Base-by-base conservation (phyloP, 148 eudicot genomes). In the Rhododendron griersonianum region DNA sequence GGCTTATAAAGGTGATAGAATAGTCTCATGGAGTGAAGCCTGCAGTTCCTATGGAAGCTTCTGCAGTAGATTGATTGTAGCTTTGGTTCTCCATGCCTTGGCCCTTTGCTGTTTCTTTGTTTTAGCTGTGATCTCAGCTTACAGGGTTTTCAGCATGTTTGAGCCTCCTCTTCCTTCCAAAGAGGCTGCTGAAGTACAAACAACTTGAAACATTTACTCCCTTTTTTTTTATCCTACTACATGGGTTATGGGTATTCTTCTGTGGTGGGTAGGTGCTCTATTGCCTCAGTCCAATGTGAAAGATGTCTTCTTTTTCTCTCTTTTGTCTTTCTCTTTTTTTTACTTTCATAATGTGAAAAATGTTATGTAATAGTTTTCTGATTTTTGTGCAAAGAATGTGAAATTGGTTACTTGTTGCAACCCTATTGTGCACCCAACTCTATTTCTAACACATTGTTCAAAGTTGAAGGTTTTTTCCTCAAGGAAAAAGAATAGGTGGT, bases 1-100 rank as follows among this genome's bases (percentile, higher is more conserved):
- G 86, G 94, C 93, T 30, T 91, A 91, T 61, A 89, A 91, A 75
- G 99, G 99, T 11, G 96, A 92, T 81, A 90, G 81, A 23, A 55
- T 87, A 79, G 93, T 96, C 3, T 44, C 98, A 65, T 96, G 99
- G 99, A 95, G 99, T 89, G 92, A 92, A 85, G 98, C 94, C n/a
- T 96, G 99, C 90, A 85, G 25, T 77, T 78, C 96, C 35, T 96
- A 91, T 90, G 98, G 95, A 5, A 90, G 81, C 9, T 95, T 96
- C 67, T 96, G 99, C 89, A 87, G n/a, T 30, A 92, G 92, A 79
- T 78, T 96, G 86, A 91, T 90, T 85, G 23, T 90, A 33, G 92
- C 95, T 59, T 67, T 95, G 87, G 61, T 85, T 69, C 89, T 94
- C 45, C 95, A 96, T 86, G 90, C 91, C 73, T 79, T 94, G 9